A percentile compares a stretch with the other conserved stretches of the same genome.
Conservation (phyloP, 1,139 yeast genomes). For the Meyerozyma guilliermondii region DNA sequence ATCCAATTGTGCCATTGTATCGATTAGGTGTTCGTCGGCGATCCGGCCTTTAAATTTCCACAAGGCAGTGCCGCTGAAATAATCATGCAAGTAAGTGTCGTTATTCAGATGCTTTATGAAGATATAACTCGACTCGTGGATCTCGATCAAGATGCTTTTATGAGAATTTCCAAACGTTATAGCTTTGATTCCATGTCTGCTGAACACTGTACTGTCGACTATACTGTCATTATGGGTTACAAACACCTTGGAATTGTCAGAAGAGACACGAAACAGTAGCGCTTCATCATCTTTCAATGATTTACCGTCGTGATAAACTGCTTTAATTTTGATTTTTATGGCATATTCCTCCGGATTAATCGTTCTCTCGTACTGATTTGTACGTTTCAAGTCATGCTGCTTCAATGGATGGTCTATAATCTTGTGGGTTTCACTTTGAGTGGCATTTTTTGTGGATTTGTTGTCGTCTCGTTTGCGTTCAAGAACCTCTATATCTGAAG, state of each 20-base stretch:
- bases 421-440: neutral
- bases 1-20: neutral
- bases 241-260: neutral
- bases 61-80: neutral
- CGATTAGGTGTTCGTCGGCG: neutral
- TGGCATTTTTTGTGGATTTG: neutral
- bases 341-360: neutral
- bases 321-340: neutral
- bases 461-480: neutral
- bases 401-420: neutral
- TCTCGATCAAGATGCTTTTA: neutral
- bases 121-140: neutral
- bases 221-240: neutral
- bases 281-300: neutral
- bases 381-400: neutral
- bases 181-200: neutral
- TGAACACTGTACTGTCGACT: neutral
- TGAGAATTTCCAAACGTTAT: neutral
- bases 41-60: neutral
- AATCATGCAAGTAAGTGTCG: neutral
- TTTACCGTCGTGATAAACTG: neutral
- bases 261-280: neutral
- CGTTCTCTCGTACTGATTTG: neutral
- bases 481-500: neutral
- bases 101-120: neutral